phyloP scores from a whole-genome alignment of 2,329 filamentous ascomycete genomes.

The Hypoxylon sp. region DNA sequence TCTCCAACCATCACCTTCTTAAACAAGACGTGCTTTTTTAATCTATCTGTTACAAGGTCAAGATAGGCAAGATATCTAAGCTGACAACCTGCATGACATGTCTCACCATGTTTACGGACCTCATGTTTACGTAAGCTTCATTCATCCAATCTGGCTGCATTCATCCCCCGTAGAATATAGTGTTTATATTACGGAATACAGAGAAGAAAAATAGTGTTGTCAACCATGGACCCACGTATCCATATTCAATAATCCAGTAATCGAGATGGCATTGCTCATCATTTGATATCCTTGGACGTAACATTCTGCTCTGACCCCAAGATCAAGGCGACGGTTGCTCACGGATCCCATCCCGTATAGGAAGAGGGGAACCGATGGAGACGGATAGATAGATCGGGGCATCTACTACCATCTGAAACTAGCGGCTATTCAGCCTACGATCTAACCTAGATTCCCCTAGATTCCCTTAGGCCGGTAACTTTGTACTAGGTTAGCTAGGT shows the following conservation, averaged over 20 bases:
- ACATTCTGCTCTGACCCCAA: conserved; percentile 2
- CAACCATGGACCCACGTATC: neutral
- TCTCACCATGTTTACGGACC: conserved; percentile 13
- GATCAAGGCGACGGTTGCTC: conserved; percentile 12
- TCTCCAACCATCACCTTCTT: conserved; percentile 23
- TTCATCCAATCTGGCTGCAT: conserved; percentile 3
- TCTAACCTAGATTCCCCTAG: conserved; percentile 25
- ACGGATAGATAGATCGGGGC: conserved; percentile 24
- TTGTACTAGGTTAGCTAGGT: neutral
- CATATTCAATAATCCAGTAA: neutral
- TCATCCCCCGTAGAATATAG: conserved; percentile 5
- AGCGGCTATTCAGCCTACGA: conserved; percentile 29
- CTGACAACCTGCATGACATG: conserved; percentile 33
- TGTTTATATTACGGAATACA: conserved; percentile 19
- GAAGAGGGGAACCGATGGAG: conserved; percentile 9
- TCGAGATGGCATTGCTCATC: neutral
- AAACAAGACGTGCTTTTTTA: conserved; percentile 25
- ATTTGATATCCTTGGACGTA: neutral
- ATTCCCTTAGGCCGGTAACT: conserved; percentile 6
- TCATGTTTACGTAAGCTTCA: conserved; percentile 29
- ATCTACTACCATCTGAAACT: conserved; percentile 24
- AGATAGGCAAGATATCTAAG: conserved; percentile 23
- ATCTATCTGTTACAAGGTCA: conserved; percentile 37
- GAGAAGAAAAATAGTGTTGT: conserved; percentile 11
- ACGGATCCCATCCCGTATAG: conserved; percentile 16